Conservation (phyloP, 192 early-diverging fungal genomes). For the Paraglomus brasilianum region DNA sequence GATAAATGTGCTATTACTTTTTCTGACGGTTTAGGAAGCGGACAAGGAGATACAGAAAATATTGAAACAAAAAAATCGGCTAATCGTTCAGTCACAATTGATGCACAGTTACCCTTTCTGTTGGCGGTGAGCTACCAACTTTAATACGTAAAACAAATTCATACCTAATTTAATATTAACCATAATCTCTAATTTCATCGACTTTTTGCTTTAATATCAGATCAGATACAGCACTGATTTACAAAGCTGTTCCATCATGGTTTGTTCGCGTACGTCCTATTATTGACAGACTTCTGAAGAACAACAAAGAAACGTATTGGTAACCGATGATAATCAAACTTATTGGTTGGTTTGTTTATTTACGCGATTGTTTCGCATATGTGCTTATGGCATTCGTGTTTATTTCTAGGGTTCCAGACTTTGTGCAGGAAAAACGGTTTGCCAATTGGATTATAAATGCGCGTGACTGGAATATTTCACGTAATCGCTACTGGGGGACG, state of each 20-base stretch:
- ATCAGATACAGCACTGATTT: constrained; percentile 95
- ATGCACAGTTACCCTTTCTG: constrained; percentile 97
- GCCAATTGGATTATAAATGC: constrained; percentile 95
- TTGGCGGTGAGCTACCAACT: constrained; percentile 59
- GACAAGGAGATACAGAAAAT: constrained; percentile 95
- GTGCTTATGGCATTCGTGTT: constrained; percentile 20
- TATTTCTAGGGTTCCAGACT: constrained; percentile 74
- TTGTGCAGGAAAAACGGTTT: constrained; percentile 97
- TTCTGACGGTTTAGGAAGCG: constrained; percentile 76
- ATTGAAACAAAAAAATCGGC: constrained; percentile 74
- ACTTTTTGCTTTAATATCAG: too few relatives aligned
- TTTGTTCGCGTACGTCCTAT: constrained; percentile 89
- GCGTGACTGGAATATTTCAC: constrained; percentile 97
- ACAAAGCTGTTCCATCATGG: constrained; percentile 96
- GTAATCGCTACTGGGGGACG: constrained; percentile 99
- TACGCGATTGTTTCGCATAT: not conserved
- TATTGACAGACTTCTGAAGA: constrained; percentile 79
- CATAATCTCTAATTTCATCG: too few relatives aligned
- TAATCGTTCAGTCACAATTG: constrained; percentile 89
- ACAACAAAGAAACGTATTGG: constrained; percentile 90
- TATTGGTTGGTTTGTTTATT: too few relatives aligned
- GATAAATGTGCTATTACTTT: not conserved
- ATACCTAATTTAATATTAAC: too few relatives aligned
- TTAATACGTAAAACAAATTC: not conserved
- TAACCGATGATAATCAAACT: too few relatives aligned